A percentile compares a stretch with the other conserved stretches of the same genome.
Evolutionary conservation across 352 stramenopile species (phyloP).

Genomic region (Thraustochytrium striatum): DNA sequence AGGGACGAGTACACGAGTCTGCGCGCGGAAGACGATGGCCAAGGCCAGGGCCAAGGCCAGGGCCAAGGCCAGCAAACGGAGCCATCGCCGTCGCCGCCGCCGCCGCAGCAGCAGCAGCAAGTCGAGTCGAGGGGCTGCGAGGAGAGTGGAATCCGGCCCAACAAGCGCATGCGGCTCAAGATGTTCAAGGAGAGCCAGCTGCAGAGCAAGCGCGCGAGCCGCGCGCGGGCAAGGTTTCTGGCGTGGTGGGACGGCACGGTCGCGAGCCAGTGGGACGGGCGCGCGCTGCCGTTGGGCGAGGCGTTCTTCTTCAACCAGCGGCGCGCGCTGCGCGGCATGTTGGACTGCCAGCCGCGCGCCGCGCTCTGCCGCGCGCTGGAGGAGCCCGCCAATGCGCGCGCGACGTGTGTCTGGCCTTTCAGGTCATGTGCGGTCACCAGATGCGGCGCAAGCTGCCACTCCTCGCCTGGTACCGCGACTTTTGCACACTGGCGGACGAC

Average conservation of each 20-base stretch:
- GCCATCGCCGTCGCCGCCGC: neutral
- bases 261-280: neutral
- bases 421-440: constrained; percentile 15
- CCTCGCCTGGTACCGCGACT: constrained; percentile 25
- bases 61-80: neutral
- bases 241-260: neutral
- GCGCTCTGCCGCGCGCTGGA: neutral
- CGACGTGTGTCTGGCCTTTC: constrained; percentile 1
- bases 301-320: constrained; percentile 1
- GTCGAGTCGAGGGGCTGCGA: too few relatives aligned
- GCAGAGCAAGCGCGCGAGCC: neutral
- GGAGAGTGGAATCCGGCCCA: too few relatives aligned
- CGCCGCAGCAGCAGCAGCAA: too few relatives aligned
- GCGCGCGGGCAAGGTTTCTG: neutral
- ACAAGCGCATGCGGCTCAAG: neutral
- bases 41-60: neutral
- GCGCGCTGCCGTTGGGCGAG: neutral
- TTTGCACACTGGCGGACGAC: constrained; percentile 3
- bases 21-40: neutral
- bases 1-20: neutral
- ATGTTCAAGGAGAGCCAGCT: neutral
- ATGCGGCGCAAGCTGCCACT: neutral
- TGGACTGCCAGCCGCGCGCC: neutral
- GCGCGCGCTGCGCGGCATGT: neutral
- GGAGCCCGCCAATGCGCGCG: neutral